A percentile compares a stretch with the other conserved stretches of the same genome.
Evolutionary conservation across 2,329 filamentous ascomycete genomes (phyloP).

Genomic region (Exophiala spinifera): DNA sequence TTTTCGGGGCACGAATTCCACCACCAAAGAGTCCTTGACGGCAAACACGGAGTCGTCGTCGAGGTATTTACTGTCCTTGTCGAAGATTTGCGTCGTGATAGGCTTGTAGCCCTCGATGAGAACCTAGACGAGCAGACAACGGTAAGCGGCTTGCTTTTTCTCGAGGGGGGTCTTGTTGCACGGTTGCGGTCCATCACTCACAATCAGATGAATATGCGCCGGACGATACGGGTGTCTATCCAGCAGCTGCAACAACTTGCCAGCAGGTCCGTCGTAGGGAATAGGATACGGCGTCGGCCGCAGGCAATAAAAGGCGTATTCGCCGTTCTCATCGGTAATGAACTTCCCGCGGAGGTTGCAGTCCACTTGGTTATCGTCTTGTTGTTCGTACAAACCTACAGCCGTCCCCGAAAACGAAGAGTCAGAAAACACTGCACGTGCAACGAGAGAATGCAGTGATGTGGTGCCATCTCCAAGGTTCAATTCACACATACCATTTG

Average conservation of each 20-base stretch:
- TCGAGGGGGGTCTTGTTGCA: too few relatives aligned
- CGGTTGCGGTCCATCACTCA: conserved; percentile 40
- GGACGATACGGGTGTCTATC: conserved; percentile 61
- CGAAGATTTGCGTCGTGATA: conserved; percentile 76
- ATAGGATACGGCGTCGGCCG: conserved; percentile 59
- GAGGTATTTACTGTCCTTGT: conserved; percentile 62
- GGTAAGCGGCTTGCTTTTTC: too few relatives aligned
- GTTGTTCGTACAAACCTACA: conserved; percentile 65
- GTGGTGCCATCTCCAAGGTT: too few relatives aligned
- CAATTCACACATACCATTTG: conserved; percentile 64
- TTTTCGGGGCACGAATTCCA: conserved; percentile 55
- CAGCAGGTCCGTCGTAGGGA: conserved; percentile 57
- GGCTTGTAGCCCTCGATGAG: conserved; percentile 60
- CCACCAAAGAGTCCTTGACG: conserved; percentile 57
- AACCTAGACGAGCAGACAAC: too few relatives aligned
- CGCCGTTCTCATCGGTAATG: conserved; percentile 62
- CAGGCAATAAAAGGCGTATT: conserved; percentile 61
- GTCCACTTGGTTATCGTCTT: conserved; percentile 67
- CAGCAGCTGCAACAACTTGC: conserved; percentile 56
- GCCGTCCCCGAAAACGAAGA: too few relatives aligned
- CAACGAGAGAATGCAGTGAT: too few relatives aligned
- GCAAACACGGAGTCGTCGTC: conserved; percentile 58
- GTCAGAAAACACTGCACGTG: too few relatives aligned
- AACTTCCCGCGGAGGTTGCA: conserved; percentile 74
- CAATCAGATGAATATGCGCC: conserved; percentile 62